Evolutionary conservation across 345 rosid species (phyloP).

Genomic region (Ricinus communis): DNA sequence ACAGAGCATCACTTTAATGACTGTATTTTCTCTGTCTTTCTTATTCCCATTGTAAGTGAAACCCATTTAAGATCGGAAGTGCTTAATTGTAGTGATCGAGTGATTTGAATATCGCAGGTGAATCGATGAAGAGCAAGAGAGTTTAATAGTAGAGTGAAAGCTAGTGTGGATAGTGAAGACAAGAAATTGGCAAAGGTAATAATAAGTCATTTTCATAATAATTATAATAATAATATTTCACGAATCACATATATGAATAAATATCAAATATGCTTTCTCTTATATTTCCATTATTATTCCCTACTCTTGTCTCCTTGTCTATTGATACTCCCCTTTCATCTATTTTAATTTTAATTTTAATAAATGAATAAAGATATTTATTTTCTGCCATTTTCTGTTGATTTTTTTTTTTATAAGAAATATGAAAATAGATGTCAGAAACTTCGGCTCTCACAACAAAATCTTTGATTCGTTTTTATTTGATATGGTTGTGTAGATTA

Average conservation of each 20-base stretch:
- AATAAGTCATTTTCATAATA: conserved; percentile 50
- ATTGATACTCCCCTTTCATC: conserved; percentile 43
- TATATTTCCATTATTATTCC: conserved; percentile 18
- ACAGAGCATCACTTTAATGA: conserved; percentile 21
- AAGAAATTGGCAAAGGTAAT: background rate
- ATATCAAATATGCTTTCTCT: background rate
- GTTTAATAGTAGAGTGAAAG: background rate
- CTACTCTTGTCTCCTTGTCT: conserved; percentile 36
- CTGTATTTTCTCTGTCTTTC: background rate
- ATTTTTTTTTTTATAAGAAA: background rate
- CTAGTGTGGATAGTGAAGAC: background rate
- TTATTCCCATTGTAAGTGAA: background rate
- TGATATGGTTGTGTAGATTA: conserved; percentile 15
- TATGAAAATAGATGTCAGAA: conserved; percentile 43
- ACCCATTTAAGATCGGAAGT: background rate
- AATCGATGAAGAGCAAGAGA: too few relatives aligned
- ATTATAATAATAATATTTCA: conserved; percentile 7
- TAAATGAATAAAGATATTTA: too few relatives aligned
- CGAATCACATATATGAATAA: conserved; percentile 20
- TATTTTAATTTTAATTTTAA: background rate
- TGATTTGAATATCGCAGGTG: too few relatives aligned
- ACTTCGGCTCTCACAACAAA: conserved; percentile 31
- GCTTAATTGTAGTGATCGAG: too few relatives aligned
- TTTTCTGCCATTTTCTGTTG: too few relatives aligned
- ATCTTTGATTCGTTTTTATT: conserved; percentile 3